A percentile compares a stretch with the other conserved stretches of the same genome.
These are phyloP conservation scores for Nelumbo lutea DNA, from an alignment of 164 flowering plant species.

Conservation along the genomic window DNA sequence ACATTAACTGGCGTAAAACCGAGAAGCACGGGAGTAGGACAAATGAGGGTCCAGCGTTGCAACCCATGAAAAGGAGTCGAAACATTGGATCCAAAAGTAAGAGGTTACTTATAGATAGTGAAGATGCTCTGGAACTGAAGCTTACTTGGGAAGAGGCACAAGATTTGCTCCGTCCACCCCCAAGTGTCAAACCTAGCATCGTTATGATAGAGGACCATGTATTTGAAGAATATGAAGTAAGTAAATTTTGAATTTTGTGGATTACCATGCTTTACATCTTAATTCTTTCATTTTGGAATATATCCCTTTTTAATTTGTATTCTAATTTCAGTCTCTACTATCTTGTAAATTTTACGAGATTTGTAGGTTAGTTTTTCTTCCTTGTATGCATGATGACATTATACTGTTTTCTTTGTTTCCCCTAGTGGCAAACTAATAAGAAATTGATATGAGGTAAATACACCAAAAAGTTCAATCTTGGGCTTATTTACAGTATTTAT, in stretches of 20 bases:
- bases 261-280: not conserved
- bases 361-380: not conserved
- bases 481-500: no score
- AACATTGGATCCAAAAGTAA: constrained; percentile 79
- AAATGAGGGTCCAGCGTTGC: constrained; percentile 35
- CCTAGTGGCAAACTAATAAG: not conserved
- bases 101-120: constrained; percentile 73
- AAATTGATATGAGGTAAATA: no score
- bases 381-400: not conserved
- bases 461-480: no score
- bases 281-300: not conserved
- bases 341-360: not conserved
- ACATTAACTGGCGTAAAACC: constrained; percentile 36
- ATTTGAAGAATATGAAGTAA: constrained; percentile 71
- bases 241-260: constrained; percentile 4
- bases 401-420: not conserved
- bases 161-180: constrained; percentile 89
- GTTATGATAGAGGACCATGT: constrained; percentile 54
- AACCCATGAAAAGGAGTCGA: constrained; percentile 47
- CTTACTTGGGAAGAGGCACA: constrained; percentile 98
- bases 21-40: constrained; percentile 43
- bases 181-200: constrained; percentile 56
- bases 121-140: constrained; percentile 77
- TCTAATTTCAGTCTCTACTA: not conserved
- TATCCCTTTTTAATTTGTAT: not conserved